Evolutionary conservation across 371 early-diverging fungal genomes (phyloP), one percentile per base, ranked within the genome.

Genomic region (Mucor plumbeus): DNA sequence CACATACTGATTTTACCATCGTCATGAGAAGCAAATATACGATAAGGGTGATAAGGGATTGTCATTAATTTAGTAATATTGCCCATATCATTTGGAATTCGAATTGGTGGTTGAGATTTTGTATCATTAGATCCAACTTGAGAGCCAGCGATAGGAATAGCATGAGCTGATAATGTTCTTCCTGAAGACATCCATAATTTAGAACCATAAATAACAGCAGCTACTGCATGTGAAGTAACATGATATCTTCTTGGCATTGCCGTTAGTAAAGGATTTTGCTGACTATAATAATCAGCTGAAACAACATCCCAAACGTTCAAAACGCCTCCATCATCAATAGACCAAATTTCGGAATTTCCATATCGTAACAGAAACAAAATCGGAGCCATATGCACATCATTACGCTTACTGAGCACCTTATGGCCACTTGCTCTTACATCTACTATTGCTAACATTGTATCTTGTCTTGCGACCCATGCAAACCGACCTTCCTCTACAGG

Each of bases 1-100:
- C 90, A 92, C 1, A 89, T 75, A 5, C 85, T 77, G 6, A 94
- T 79, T 59, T 85, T 87, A n/a, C 92, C 92, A 71, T 92, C 89
- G 9, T 88, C 87, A 73, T 93, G 93, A 3, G 89, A 90, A 6
- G 85, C 67, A 73, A 84, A 86, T 10, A 92, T 88, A 17, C 72
- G 69, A 4, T 63, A 35, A 38, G 65, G 69, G 44, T 74, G 70
- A 33, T 73, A 74, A 4, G 75, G 70, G 17, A 77, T 75, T 0
- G 73, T 73, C 1, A 88, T 78, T 36, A 91, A 68, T 48, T 80
- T 77, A 5, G 81, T 80, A 53, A 91, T 69, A 36, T 74, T 69
- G 10, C 91, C 90, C 14, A 83, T 65, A 14, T 83, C 82, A 54
- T 40, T 67, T 36, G 77, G 80, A 33, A 75, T 71, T 14, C 66